phyloP scores from a whole-genome alignment of 768 basidiomycete genomes.

The Naganishia vishniacii region DNA sequence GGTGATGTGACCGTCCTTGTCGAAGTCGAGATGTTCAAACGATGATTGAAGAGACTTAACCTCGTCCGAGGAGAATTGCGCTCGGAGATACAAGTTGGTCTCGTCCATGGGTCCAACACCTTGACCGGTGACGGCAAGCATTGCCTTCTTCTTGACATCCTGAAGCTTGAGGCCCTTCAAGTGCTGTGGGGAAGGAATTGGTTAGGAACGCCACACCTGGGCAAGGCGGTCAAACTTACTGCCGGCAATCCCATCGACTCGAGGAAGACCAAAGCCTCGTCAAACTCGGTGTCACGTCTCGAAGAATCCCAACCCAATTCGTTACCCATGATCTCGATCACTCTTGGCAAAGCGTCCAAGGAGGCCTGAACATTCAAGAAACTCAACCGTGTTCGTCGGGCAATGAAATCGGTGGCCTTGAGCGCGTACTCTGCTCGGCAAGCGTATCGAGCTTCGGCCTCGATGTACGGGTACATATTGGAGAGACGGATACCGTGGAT shows the following conservation, averaged over 20 bases:
- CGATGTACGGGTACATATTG: slow-evolving; percentile 75
- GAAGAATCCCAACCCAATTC: slow-evolving; percentile 71
- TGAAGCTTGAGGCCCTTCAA: slow-evolving; percentile 38
- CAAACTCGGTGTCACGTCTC: slow-evolving; percentile 60
- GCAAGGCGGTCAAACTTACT: slow-evolving; percentile 31
- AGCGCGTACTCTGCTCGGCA: slow-evolving; percentile 83
- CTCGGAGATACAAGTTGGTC: slow-evolving; percentile 52
- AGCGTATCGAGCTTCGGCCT: slow-evolving; percentile 88
- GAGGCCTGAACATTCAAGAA: slow-evolving; percentile 88
- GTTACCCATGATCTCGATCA: slow-evolving; percentile 83
- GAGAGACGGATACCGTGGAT: slow-evolving; percentile 70
- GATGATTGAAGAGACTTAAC: slow-evolving; percentile 51
- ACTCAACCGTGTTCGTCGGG: slow-evolving; percentile 82
- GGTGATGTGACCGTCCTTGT: slow-evolving; percentile 34
- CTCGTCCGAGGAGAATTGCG: slow-evolving; percentile 58
- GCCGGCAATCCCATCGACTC: slow-evolving; percentile 73
- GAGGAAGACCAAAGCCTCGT: slow-evolving; percentile 64
- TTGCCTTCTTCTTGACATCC: slow-evolving; percentile 36
- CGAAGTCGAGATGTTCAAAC: slow-evolving; percentile 48
- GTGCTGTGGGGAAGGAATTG: slow-evolving; percentile 4
- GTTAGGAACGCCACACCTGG: neutral
- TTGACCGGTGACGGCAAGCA: slow-evolving; percentile 27
- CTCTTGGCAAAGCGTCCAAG: slow-evolving; percentile 72
- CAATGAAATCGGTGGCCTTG: slow-evolving; percentile 87
- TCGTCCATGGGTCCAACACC: slow-evolving; percentile 40